Percentiles rank a stretch among this genome's conserved stretches.
phyloP scores from a whole-genome alignment of 2,329 filamentous ascomycete species.

The Aspergillus awamori region DNA sequence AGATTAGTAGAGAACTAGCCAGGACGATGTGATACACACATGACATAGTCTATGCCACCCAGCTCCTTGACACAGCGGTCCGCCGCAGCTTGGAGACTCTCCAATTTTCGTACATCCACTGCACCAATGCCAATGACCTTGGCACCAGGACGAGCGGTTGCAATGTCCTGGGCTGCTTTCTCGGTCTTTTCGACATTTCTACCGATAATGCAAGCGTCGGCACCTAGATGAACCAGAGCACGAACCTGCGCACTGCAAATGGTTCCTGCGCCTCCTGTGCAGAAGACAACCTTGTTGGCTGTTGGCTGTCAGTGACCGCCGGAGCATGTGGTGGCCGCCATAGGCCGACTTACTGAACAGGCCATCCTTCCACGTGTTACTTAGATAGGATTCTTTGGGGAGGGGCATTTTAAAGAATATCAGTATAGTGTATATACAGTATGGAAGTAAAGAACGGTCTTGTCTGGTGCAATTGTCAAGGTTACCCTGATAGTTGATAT shows the following conservation, averaged over 20 bases:
- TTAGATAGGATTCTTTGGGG: slow-evolving; percentile 74
- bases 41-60: slow-evolving; percentile 87
- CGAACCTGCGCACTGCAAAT: slow-evolving; percentile 95
- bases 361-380: slow-evolving; percentile 80
- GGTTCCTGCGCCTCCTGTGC: slow-evolving; percentile 88
- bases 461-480: no score
- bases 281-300: slow-evolving; percentile 90
- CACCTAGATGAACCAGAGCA: slow-evolving; percentile 86
- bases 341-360: slow-evolving; percentile 69
- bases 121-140: slow-evolving; percentile 84
- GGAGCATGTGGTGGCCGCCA: neutral
- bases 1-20: slow-evolving; percentile 17
- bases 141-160: slow-evolving; percentile 73
- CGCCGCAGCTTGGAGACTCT: slow-evolving; percentile 72
- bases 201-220: slow-evolving; percentile 91
- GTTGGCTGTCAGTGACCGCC: slow-evolving; percentile 15
- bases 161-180: slow-evolving; percentile 76
- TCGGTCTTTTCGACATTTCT: slow-evolving; percentile 89
- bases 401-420: slow-evolving; percentile 62
- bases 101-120: slow-evolving; percentile 71
- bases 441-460: neutral
- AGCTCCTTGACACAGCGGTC: slow-evolving; percentile 80
- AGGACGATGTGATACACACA: slow-evolving; percentile 57
- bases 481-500: no score
- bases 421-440: neutral